Percentiles rank a stretch among this genome's conserved stretches.
phyloP scores from a whole-genome alignment of 345 rosid species.

The Brassica incana region DNA sequence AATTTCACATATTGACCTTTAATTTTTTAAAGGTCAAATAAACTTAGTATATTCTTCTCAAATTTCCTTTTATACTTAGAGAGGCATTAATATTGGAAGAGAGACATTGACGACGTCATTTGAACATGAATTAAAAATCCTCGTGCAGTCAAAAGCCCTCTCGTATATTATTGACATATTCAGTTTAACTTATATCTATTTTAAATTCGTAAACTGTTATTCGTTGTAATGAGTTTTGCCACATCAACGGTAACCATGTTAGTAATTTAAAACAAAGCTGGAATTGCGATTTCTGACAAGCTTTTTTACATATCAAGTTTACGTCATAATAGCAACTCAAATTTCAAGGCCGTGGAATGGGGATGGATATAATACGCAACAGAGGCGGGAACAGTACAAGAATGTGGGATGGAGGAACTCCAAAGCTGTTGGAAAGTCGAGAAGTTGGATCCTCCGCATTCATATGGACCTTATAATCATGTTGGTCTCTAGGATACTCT shows the following conservation, averaged over 20 bases:
- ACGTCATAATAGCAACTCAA: background rate
- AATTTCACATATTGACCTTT: background rate
- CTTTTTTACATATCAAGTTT: background rate
- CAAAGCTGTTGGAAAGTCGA: background rate
- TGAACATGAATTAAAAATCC: background rate
- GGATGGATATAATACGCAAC: background rate
- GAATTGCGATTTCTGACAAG: background rate
- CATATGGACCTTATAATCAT: too few species aligned
- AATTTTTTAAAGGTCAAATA: background rate
- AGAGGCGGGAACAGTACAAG: background rate
- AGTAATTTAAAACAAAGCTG: background rate
- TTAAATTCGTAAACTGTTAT: background rate
- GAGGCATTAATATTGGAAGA: background rate
- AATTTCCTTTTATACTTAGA: background rate
- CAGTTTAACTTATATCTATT: background rate
- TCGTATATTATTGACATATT: background rate
- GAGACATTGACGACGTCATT: background rate
- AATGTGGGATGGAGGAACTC: background rate
- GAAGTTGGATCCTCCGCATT: background rate
- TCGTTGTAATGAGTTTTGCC: background rate
- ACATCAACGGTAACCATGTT: background rate
- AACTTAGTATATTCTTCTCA: background rate
- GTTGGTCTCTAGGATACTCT: background rate
- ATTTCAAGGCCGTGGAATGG: background rate
- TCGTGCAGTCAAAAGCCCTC: background rate